These are phyloP conservation scores for Talaromyces piceae DNA, from an alignment of 2,329 filamentous ascomycete genomes.

Conservation along the genomic window DNA sequence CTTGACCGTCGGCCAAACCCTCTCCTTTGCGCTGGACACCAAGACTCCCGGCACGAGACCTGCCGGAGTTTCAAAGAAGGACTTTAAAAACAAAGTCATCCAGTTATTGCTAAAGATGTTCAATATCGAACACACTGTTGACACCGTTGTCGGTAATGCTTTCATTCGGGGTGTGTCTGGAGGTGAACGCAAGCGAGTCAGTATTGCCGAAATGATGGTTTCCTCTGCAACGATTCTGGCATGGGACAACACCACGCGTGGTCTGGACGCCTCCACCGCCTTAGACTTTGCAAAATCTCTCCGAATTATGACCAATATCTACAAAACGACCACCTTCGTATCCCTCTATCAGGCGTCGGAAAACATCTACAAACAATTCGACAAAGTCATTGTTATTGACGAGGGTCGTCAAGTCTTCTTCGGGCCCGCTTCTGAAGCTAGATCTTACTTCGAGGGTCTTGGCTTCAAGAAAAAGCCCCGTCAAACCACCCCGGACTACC, in stretches of 20 bases:
- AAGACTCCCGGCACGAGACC: constrained; percentile 78
- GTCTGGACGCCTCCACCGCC: constrained; percentile 61
- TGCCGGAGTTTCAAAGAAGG: constrained; percentile 40
- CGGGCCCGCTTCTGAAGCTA: constrained; percentile 59
- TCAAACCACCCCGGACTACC: constrained; percentile 73
- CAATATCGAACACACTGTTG: constrained; percentile 80
- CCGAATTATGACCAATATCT: constrained; percentile 73
- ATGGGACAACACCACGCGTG: constrained; percentile 69
- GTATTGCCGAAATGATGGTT: constrained; percentile 76
- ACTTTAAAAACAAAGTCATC: constrained; percentile 54
- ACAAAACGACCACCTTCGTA: constrained; percentile 76
- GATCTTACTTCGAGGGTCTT: constrained; percentile 67
- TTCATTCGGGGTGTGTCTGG: constrained; percentile 75
- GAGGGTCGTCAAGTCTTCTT: constrained; percentile 69
- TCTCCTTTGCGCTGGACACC: constrained; percentile 75
- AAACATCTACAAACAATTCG: constrained; percentile 70
- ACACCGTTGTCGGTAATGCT: constrained; percentile 77
- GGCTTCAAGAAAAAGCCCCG: constrained; percentile 68
- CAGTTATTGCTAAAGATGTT: constrained; percentile 79
- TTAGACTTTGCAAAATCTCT: constrained; percentile 62
- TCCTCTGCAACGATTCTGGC: constrained; percentile 64
- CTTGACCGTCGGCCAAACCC: constrained; percentile 78
- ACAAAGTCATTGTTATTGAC: constrained; percentile 79
- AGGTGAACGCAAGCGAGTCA: constrained; percentile 71
- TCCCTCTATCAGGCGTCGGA: constrained; percentile 81